These are phyloP conservation scores for Atractiella rhizophila DNA, from an alignment of 768 basidiomycete genomes.

Conservation along the genomic window DNA sequence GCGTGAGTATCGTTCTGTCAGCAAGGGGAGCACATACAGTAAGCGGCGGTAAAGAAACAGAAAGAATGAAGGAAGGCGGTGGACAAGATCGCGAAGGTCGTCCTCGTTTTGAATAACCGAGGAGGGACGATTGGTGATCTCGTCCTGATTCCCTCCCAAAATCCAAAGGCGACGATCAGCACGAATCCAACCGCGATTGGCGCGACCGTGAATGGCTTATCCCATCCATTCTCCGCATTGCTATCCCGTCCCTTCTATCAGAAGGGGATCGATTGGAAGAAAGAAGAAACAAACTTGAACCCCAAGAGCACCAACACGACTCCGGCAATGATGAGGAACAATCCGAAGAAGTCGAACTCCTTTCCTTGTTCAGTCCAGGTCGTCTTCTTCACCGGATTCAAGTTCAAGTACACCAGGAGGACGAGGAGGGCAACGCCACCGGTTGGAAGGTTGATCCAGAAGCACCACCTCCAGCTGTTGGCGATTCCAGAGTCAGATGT, in stretches of 20 bases:
- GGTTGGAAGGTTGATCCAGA: constrained; percentile 20
- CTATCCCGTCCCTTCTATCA: constrained; percentile 2
- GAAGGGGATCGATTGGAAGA: constrained; percentile 7
- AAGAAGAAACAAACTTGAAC: too few relatives aligned
- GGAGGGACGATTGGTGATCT: constrained; percentile 23
- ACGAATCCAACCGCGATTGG: constrained; percentile 11
- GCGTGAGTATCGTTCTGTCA: neutral
- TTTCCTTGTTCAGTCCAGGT: constrained; percentile 14
- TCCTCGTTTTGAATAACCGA: constrained; percentile 19
- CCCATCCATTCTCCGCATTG: constrained; percentile 14
- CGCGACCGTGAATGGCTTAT: constrained; percentile 6
- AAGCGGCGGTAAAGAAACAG: constrained; percentile 11
- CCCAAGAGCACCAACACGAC: constrained; percentile 22
- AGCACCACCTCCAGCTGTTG: too few relatives aligned
- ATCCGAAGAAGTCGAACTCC: constrained; percentile 24
- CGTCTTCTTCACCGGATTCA: constrained; percentile 17
- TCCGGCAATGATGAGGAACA: constrained; percentile 20
- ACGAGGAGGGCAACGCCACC: constrained; percentile 18
- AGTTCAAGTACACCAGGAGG: constrained; percentile 21
- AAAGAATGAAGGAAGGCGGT: constrained; percentile 11
- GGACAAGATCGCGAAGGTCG: constrained; percentile 9
- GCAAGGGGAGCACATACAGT: too few relatives aligned
- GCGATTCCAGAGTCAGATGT: too few relatives aligned
- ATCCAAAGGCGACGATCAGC: constrained; percentile 12
- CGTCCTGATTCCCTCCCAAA: constrained; percentile 14